phyloP scores from a whole-genome alignment of 1,284 basidiomycete species.

The Marasmius oreades region DNA sequence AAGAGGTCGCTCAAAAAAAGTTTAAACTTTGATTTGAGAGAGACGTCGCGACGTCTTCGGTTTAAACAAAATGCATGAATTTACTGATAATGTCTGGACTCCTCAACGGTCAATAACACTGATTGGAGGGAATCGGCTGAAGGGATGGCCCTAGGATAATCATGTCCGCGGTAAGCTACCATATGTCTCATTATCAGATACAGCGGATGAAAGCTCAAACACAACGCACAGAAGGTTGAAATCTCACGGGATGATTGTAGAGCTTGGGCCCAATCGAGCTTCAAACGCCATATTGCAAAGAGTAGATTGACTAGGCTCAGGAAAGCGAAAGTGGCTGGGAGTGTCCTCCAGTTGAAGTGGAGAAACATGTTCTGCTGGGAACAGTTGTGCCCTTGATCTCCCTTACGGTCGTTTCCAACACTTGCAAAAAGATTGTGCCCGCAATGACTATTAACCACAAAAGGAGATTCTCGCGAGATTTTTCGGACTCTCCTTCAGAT shows the following conservation, averaged over 20 bases:
- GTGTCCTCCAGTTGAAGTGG: neutral
- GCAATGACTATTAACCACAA: no score
- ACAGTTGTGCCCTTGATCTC: no score
- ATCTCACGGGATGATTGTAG: neutral
- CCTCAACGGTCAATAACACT: neutral
- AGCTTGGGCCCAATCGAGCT: neutral
- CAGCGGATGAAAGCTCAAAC: neutral
- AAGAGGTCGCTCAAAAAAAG: no score
- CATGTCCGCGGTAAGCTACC: neutral
- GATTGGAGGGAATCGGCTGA: neutral
- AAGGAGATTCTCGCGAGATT: no score
- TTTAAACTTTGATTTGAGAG: no score
- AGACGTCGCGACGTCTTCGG: no score
- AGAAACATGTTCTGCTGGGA: neutral
- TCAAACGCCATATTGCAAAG: neutral
- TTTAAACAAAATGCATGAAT: no score
- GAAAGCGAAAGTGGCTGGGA: neutral
- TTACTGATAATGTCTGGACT: neutral
- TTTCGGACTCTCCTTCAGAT: no score
- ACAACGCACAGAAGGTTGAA: neutral
- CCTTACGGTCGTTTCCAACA: no score
- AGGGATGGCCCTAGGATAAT: neutral
- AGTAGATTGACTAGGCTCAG: neutral
- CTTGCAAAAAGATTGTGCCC: no score
- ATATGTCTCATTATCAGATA: neutral